These are phyloP conservation scores for Xylariaceae sp. DNA, from an alignment of 2,329 filamentous ascomycete genomes.

Conservation along the genomic window DNA sequence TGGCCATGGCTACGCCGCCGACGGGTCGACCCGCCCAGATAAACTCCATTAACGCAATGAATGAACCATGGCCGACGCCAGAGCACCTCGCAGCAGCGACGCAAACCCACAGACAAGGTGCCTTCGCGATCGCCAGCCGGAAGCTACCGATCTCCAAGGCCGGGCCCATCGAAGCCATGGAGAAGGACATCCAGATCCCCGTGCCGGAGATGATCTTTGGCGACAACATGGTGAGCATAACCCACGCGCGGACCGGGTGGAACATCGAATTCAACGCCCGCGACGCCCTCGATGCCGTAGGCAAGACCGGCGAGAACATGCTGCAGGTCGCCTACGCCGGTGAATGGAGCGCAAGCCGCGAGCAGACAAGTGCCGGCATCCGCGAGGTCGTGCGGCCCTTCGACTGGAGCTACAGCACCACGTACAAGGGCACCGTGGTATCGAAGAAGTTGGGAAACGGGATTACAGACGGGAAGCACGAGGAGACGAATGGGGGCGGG, in stretches of 20 bases:
- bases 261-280: constrained; percentile 74
- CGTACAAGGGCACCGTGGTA: constrained; percentile 68
- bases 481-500: neutral
- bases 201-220: constrained; percentile 99
- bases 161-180: constrained; percentile 81
- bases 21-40: constrained; percentile 17
- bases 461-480: neutral
- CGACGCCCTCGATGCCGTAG: constrained; percentile 82
- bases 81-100: constrained; percentile 49
- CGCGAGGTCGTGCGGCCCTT: constrained; percentile 93
- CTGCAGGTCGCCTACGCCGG: constrained; percentile 88
- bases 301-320: constrained; percentile 89
- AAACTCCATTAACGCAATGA: constrained; percentile 35
- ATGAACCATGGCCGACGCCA: constrained; percentile 52
- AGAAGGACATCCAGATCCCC: constrained; percentile 70
- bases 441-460: constrained; percentile 11
- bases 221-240: constrained; percentile 76
- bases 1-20: constrained; percentile 9
- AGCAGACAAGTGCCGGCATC: constrained; percentile 78
- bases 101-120: constrained; percentile 50
- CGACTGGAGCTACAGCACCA: constrained; percentile 95
- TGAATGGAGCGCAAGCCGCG: constrained; percentile 67
- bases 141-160: constrained; percentile 95
- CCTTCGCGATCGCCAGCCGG: constrained; percentile 71
- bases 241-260: constrained; percentile 73